phyloP scores from a whole-genome alignment of 345 rosid species.

The Dimocarpus longan region DNA sequence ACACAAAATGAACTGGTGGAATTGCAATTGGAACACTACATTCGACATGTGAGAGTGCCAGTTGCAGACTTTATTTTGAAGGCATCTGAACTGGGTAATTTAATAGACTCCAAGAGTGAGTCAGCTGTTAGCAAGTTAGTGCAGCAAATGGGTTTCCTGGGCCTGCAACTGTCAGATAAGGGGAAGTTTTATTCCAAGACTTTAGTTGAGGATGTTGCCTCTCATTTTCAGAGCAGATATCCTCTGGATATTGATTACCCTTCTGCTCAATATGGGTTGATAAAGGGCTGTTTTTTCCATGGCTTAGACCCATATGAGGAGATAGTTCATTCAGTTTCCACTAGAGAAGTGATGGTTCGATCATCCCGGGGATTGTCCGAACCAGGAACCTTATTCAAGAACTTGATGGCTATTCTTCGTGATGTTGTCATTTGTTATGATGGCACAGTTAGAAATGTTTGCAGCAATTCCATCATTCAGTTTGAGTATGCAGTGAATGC shows the following conservation, averaged over 20 bases:
- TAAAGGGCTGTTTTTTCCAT: slow-evolving; percentile 70
- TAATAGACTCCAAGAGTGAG: slow-evolving; percentile 82
- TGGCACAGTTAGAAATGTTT: slow-evolving; percentile 85
- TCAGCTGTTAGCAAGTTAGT: slow-evolving; percentile 69
- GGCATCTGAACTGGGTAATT: slow-evolving; percentile 63
- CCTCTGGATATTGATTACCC: slow-evolving; percentile 54
- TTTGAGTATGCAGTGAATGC: slow-evolving; percentile 68
- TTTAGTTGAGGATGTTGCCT: slow-evolving; percentile 74
- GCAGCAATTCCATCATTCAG: slow-evolving; percentile 84
- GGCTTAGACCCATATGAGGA: slow-evolving; percentile 95
- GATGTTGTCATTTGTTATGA: slow-evolving; percentile 88
- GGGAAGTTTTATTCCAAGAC: slow-evolving; percentile 81
- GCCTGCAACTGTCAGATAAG: slow-evolving; percentile 80
- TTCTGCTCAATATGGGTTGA: slow-evolving; percentile 72
- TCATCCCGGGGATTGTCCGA: slow-evolving; percentile 91
- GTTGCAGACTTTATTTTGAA: slow-evolving; percentile 55
- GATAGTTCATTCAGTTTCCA: slow-evolving; percentile 80
- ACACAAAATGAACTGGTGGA: slow-evolving; percentile 65
- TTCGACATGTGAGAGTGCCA: slow-evolving; percentile 50
- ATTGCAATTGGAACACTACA: slow-evolving; percentile 69
- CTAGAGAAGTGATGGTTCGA: slow-evolving; percentile 87
- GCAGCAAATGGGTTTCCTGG: slow-evolving; percentile 88
- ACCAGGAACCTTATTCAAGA: slow-evolving; percentile 94
- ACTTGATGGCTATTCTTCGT: slow-evolving; percentile 94
- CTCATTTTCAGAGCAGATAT: slow-evolving; percentile 58